Conservation (phyloP, 176 grass and related monocot species). For the Miscanthus lutarioriparius region DNA sequence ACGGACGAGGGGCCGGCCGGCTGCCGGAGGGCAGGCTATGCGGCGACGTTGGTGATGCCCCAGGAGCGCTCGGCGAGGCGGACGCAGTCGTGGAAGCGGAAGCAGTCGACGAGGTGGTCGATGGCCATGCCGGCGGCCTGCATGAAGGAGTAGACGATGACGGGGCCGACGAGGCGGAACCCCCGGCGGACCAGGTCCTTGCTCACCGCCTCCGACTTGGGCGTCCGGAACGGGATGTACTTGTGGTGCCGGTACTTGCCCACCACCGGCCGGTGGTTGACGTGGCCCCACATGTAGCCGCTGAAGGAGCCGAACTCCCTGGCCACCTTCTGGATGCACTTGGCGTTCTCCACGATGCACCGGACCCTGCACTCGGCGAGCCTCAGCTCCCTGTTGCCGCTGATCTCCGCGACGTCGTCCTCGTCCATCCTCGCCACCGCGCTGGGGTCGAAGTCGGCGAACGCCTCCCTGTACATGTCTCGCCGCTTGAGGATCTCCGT, state of each 20-base stretch:
- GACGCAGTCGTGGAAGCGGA: constrained; percentile 69
- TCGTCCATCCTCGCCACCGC: constrained; percentile 75
- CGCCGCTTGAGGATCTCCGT: constrained; percentile 93
- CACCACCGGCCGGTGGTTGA: constrained; percentile 79
- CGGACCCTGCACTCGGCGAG: constrained; percentile 72
- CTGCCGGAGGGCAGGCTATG: constrained; percentile 16
- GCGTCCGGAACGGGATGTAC: constrained; percentile 79
- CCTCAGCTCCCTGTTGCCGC: constrained; percentile 75
- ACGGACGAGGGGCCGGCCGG: too few relatives aligned
- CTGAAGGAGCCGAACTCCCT: constrained; percentile 94
- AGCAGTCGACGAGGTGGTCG: constrained; percentile 88
- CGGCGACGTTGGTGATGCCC: constrained; percentile 81
- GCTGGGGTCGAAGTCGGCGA: constrained; percentile 61
- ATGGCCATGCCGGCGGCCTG: constrained; percentile 79
- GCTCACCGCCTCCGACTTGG: constrained; percentile 88
- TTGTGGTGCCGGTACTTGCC: constrained; percentile 72
- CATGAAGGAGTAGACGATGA: constrained; percentile 99
- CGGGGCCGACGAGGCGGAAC: constrained; percentile 82
- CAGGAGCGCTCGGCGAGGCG: constrained; percentile 67
- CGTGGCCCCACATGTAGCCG: constrained; percentile 87
- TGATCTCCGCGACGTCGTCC: constrained; percentile 55
- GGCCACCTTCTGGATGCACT: constrained; percentile 77
- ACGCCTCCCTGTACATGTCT: constrained; percentile 75
- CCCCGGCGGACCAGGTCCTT: constrained; percentile 85
- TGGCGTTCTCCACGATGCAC: constrained; percentile 91